Conservation (phyloP, 2,329 filamentous ascomycete genomes). For the Cladosporium sp. region DNA sequence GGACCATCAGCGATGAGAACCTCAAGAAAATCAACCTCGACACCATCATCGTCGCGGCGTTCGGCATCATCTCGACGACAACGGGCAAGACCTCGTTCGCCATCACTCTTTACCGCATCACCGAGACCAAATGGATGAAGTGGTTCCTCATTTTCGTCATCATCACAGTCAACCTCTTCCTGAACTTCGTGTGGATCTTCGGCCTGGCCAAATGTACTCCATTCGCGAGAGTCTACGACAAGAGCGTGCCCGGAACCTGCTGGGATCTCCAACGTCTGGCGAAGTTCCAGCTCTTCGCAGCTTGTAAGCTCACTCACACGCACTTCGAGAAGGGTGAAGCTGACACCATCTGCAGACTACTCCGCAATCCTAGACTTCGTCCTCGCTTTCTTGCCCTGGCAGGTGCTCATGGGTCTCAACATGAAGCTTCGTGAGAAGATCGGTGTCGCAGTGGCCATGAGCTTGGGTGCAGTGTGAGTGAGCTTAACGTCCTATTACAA, state of each 20-base stretch:
- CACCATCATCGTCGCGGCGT: conserved; percentile 5
- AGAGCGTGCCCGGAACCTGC: conserved; percentile 4
- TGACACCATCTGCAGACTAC: background rate
- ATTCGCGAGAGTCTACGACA: background rate
- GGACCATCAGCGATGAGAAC: conserved; percentile 6
- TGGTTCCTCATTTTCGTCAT: conserved; percentile 10
- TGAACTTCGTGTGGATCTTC: conserved; percentile 10
- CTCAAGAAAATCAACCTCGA: conserved; percentile 2
- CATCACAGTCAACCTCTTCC: conserved; percentile 5
- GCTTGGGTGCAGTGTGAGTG: conserved; percentile 3
- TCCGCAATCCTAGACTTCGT: conserved; percentile 7
- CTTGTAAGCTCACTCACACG: background rate
- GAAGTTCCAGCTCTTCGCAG: conserved; percentile 5
- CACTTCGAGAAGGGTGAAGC: background rate
- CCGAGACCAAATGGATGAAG: background rate
- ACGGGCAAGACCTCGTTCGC: conserved; percentile 12
- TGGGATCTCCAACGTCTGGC: background rate
- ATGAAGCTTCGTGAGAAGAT: conserved; percentile 8
- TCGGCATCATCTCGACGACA: conserved; percentile 5
- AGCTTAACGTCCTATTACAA: background rate
- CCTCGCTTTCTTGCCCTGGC: conserved; percentile 4
- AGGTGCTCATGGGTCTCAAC: background rate
- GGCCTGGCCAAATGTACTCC: conserved; percentile 8
- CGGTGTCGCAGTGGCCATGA: conserved; percentile 8
- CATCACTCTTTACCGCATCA: conserved; percentile 8